A percentile compares a stretch with the other conserved stretches of the same genome.
phyloP scores from a whole-genome alignment of 306 rosid genomes.

The Dryas alaskensis region DNA sequence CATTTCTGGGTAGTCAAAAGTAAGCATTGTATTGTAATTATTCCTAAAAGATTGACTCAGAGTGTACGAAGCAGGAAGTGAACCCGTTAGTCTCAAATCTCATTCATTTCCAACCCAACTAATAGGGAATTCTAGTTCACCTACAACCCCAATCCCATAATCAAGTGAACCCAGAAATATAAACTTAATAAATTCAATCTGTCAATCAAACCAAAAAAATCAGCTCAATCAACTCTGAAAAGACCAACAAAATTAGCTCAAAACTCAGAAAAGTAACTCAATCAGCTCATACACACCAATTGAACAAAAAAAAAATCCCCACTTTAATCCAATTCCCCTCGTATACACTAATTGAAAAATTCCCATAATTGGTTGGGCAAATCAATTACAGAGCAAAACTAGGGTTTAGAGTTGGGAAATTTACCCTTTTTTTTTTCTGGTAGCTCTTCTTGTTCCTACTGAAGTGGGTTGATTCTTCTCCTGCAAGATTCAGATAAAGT shows the following conservation, averaged over 20 bases:
- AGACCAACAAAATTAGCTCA: background rate
- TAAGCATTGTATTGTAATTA: background rate
- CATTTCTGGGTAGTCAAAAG: background rate
- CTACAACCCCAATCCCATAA: background rate
- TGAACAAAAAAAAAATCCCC: background rate
- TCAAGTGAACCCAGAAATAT: background rate
- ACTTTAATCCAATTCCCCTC: background rate
- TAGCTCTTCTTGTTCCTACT: background rate
- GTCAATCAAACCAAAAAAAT: background rate
- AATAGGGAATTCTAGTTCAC: background rate
- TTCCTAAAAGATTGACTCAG: background rate
- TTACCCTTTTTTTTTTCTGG: background rate
- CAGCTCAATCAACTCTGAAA: constrained; percentile 2
- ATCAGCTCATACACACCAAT: background rate
- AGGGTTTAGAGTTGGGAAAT: constrained; percentile 13
- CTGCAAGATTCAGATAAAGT: background rate
- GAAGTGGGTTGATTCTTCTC: background rate
- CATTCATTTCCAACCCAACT: background rate
- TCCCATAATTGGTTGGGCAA: background rate
- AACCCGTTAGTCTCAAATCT: background rate
- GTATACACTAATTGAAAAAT: background rate
- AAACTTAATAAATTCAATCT: background rate
- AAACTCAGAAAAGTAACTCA: constrained; percentile 7
- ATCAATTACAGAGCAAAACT: background rate
- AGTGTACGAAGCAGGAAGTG: background rate